Percentiles rank a stretch among this genome's conserved stretches.
These are phyloP conservation scores for Aquilaria agallochum DNA, from an alignment of 441 rosid species.

Conservation along the genomic window DNA sequence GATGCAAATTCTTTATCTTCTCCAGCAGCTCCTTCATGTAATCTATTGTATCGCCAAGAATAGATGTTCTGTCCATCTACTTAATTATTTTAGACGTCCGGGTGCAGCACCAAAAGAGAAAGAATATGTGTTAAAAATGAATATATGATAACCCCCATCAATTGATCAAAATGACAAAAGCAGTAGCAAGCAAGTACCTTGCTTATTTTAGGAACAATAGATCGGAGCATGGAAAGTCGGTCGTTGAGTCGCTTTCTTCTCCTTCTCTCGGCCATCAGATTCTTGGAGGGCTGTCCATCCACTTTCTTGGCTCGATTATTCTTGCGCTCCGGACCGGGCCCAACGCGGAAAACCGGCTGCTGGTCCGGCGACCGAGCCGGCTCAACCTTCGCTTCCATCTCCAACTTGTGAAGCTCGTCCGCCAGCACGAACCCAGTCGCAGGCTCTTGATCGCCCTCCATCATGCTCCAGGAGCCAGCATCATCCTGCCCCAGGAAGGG, in stretches of 20 bases:
- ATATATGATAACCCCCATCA: not conserved
- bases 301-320: slow-evolving; percentile 20
- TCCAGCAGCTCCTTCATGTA: slow-evolving; percentile 70
- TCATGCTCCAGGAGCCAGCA: slow-evolving; percentile 19
- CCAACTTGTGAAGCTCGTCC: slow-evolving; percentile 26
- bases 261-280: slow-evolving; percentile 66
- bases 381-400: slow-evolving; percentile 35
- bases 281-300: slow-evolving; percentile 74
- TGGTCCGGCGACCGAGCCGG: slow-evolving; percentile 31
- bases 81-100: too few species aligned
- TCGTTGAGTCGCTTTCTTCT: slow-evolving; percentile 72
- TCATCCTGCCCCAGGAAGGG: slow-evolving; percentile 41
- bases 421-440: slow-evolving; percentile 11
- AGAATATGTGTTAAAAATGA: too few species aligned
- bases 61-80: slow-evolving; percentile 80
- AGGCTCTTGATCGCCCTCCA: slow-evolving; percentile 31
- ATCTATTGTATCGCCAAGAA: slow-evolving; percentile 72
- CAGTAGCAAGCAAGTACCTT: slow-evolving; percentile 34
- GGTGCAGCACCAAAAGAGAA: too few species aligned
- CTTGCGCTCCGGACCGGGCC: slow-evolving; percentile 21
- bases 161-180: not conserved
- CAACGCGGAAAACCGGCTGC: slow-evolving; percentile 15
- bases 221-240: slow-evolving; percentile 74
- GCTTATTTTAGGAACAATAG: slow-evolving; percentile 81
- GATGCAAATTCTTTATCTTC: slow-evolving; percentile 51